Percentiles rank a stretch among this genome's conserved stretches.
These are phyloP conservation scores for Marsdenia floribunda DNA, from an alignment of 257 asterid species.

Conservation along the genomic window DNA sequence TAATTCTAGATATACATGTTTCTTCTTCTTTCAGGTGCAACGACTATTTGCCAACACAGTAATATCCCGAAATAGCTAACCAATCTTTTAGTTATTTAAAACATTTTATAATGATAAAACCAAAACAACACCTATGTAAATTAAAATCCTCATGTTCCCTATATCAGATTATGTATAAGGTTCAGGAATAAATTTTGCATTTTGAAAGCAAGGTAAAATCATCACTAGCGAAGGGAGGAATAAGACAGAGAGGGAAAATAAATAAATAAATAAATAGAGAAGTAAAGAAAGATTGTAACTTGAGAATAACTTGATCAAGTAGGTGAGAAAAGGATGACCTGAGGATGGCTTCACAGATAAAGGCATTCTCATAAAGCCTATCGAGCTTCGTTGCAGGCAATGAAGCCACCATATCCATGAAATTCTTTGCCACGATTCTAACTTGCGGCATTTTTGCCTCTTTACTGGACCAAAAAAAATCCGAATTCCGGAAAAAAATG, in stretches of 20 bases:
- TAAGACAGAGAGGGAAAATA: no score
- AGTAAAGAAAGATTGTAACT: background rate
- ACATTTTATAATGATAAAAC: background rate
- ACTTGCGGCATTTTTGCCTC: constrained; percentile 79
- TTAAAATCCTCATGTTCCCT: background rate
- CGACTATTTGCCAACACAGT: no score
- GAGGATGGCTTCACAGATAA: constrained; percentile 92
- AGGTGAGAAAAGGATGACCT: constrained; percentile 36
- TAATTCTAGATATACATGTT: background rate
- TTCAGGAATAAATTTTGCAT: background rate
- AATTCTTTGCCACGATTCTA: constrained; percentile 82
- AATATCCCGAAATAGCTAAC: background rate
- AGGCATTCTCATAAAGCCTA: constrained; percentile 77
- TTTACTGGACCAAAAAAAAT: background rate
- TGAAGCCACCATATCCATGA: constrained; percentile 99
- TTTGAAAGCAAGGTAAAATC: background rate
- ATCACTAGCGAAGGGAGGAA: background rate
- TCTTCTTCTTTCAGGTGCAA: background rate
- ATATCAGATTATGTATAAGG: background rate
- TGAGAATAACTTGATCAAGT: background rate
- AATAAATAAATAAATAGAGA: no score
- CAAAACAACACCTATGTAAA: background rate
- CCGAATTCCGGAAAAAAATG: no score
- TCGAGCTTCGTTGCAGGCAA: constrained; percentile 90
- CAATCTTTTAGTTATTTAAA: no score